Percentiles rank a stretch among this genome's conserved stretches.
phyloP scores from a whole-genome alignment of 768 basidiomycete species.

The Cyclocybe cylindracea region DNA sequence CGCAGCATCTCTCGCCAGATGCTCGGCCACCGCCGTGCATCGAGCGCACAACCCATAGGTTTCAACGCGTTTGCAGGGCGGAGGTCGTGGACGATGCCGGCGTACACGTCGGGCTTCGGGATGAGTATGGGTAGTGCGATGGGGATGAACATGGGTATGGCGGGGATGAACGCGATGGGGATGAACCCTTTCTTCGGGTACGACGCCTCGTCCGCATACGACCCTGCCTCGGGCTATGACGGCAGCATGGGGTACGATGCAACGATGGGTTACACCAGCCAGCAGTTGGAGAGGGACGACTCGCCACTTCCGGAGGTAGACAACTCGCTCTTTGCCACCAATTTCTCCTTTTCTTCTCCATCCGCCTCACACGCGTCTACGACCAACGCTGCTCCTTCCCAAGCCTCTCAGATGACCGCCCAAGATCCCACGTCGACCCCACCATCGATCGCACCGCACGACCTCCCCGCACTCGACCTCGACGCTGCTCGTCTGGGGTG shows the following conservation, averaged over 20 bases:
- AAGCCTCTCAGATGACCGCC: background rate
- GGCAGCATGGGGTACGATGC: no score
- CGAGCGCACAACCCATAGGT: constrained; percentile 12
- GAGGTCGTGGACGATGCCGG: constrained; percentile 13
- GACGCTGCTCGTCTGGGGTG: no score
- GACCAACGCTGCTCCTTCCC: background rate
- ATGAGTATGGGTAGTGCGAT: no score
- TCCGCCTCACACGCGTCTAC: background rate
- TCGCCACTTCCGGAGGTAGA: constrained; percentile 18
- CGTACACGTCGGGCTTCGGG: background rate
- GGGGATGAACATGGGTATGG: background rate
- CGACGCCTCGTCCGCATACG: no score
- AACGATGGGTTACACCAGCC: no score
- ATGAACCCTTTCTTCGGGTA: no score
- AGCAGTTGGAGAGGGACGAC: constrained; percentile 10
- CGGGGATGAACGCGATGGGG: background rate
- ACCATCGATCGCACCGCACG: background rate
- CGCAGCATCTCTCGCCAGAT: constrained; percentile 5
- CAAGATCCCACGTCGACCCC: background rate
- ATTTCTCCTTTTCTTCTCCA: constrained; percentile 12
- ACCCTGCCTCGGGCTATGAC: no score
- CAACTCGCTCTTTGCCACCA: constrained; percentile 8
- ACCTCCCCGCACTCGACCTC: background rate
- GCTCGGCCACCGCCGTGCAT: constrained; percentile 12
- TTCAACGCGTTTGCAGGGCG: background rate